Percentiles rank a stretch among this genome's conserved stretches.
Conservation (phyloP, 345 rosid species). For the Salix arbutifolia region DNA sequence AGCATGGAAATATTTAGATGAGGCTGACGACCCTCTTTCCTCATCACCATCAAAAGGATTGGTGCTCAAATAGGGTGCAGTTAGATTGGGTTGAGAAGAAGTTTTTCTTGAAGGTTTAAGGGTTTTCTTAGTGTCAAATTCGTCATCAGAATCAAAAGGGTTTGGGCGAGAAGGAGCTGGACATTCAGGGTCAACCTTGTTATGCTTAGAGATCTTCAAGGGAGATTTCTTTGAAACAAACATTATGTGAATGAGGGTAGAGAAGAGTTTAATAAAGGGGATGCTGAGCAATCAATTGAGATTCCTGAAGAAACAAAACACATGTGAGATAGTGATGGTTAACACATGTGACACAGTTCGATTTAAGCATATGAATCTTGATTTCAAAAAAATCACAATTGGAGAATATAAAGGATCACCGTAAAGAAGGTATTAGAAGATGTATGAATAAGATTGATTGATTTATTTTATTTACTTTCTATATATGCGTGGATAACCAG, state of each 20-base stretch:
- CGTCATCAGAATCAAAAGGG: constrained; percentile 86
- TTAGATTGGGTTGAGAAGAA: constrained; percentile 55
- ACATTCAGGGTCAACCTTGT: constrained; percentile 41
- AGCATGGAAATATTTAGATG: constrained; percentile 34
- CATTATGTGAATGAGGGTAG: constrained; percentile 39
- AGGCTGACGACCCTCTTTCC: constrained; percentile 24
- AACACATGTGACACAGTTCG: constrained; percentile 10
- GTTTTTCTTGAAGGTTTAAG: constrained; percentile 49
- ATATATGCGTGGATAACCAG: not conserved
- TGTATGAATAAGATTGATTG: too few relatives aligned
- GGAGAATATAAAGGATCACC: not conserved
- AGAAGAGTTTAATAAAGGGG: constrained; percentile 6
- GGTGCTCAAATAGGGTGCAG: constrained; percentile 26
- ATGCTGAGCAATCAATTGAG: constrained; percentile 5
- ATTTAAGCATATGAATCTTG: not conserved
- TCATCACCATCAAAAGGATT: constrained; percentile 57
- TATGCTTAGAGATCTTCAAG: constrained; percentile 46
- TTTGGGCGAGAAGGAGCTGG: constrained; percentile 43
- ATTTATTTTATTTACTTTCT: not conserved
- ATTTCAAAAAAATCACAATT: too few relatives aligned
- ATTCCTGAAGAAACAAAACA: constrained; percentile 21
- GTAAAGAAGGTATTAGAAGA: not conserved
- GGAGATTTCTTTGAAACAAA: constrained; percentile 69
- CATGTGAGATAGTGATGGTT: constrained; percentile 14
- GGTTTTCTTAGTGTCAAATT: constrained; percentile 41